Conservation (phyloP, 2,329 filamentous ascomycete genomes). For the Catunica adiposa region DNA sequence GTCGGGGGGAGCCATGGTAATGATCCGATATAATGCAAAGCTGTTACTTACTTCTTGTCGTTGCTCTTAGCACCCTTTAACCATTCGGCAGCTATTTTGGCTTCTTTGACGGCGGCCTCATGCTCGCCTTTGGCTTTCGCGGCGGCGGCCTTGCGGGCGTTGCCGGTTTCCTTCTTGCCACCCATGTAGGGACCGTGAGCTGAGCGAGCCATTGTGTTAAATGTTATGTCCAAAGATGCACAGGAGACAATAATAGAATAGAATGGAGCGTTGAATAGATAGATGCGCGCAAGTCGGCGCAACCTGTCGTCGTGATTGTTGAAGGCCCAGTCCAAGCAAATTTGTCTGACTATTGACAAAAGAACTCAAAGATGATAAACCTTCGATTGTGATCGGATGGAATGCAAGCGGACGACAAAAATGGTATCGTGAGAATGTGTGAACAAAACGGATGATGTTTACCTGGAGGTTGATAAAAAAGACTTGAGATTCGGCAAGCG, state of each 20-base stretch:
- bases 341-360: too few species aligned
- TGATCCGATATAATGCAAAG: background rate
- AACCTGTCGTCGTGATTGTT: too few species aligned
- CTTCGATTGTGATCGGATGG: background rate
- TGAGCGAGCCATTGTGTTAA: constrained; percentile 47
- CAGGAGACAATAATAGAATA: background rate
- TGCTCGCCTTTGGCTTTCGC: constrained; percentile 64
- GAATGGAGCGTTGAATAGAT: background rate
- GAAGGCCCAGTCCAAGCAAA: too few species aligned
- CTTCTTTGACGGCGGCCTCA: constrained; percentile 48
- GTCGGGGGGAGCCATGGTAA: background rate
- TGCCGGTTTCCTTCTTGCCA: constrained; percentile 76
- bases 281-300: background rate
- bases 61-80: constrained; percentile 67
- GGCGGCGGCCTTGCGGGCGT: constrained; percentile 81
- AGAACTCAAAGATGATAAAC: too few species aligned
- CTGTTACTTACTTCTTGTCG: constrained; percentile 77
- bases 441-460: background rate
- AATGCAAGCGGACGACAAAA: background rate
- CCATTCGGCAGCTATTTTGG: constrained; percentile 63
- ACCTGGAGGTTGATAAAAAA: background rate
- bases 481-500: background rate
- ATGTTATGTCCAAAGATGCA: background rate
- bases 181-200: constrained; percentile 49
- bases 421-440: background rate